phyloP scores from a whole-genome alignment of 139 green algal species.

The Chlorella sorokiniana region DNA sequence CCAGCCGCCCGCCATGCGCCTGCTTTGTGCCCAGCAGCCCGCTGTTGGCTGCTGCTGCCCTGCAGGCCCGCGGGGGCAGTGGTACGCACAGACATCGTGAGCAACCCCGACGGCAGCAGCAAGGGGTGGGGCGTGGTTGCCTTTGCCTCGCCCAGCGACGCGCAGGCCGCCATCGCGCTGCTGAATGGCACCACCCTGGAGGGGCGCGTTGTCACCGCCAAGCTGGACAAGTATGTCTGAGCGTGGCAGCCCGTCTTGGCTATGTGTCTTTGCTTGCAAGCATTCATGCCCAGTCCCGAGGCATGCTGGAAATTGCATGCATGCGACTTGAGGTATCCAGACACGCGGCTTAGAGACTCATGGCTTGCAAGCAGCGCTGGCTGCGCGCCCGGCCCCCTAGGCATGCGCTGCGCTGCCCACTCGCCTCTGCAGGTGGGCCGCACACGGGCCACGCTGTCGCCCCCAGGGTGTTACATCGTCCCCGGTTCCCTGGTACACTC shows the following conservation, averaged over 20 bases:
- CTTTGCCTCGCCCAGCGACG: slow-evolving; percentile 65
- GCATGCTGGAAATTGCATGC: neutral
- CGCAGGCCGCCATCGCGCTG: slow-evolving; percentile 61
- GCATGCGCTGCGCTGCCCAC: too few species aligned
- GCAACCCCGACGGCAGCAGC: slow-evolving; percentile 42
- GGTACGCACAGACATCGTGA: slow-evolving; percentile 54
- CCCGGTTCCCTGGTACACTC: too few species aligned
- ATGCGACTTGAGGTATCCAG: too few species aligned
- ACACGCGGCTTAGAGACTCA: too few species aligned
- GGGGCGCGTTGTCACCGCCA: slow-evolving; percentile 39
- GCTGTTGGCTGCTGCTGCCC: neutral
- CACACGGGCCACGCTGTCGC: too few species aligned
- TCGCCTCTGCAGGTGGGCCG: too few species aligned
- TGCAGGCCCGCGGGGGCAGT: slow-evolving; percentile 47
- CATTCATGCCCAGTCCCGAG: neutral
- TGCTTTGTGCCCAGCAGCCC: neutral
- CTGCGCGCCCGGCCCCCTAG: too few species aligned
- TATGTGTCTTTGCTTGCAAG: too few species aligned
- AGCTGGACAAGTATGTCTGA: slow-evolving; percentile 42
- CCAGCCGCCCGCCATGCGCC: neutral
- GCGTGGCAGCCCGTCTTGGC: neutral
- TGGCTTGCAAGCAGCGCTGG: too few species aligned
- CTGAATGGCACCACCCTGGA: slow-evolving; percentile 45
- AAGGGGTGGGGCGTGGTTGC: slow-evolving; percentile 85
- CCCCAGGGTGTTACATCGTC: too few species aligned